These are phyloP conservation scores for Kwoniella heveanensis DNA, from an alignment of 768 basidiomycete species.

Conservation along the genomic window DNA sequence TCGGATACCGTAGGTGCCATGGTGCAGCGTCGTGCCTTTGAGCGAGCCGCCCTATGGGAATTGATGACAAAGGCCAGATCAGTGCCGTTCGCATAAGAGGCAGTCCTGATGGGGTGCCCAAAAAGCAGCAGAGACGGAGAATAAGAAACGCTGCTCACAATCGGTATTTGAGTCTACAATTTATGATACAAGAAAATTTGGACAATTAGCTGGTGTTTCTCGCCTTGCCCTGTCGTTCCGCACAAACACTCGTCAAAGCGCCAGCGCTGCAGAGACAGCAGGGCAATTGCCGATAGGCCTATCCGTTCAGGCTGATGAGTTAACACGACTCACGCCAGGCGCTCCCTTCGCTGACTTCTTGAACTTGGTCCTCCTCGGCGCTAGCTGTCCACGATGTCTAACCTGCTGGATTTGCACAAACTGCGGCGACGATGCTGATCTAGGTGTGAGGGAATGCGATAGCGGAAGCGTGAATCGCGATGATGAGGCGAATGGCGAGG, in stretches of 20 bases:
- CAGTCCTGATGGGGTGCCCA: background rate
- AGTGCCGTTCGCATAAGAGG: background rate
- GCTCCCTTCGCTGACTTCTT: constrained; percentile 88
- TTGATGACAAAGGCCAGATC: background rate
- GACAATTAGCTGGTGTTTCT: background rate
- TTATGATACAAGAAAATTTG: too few species aligned
- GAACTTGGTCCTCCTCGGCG: constrained; percentile 79
- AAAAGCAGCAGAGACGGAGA: background rate
- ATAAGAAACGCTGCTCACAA: constrained; percentile 15
- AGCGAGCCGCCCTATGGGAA: constrained; percentile 71
- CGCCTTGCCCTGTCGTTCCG: too few species aligned
- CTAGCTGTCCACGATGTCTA: constrained; percentile 59
- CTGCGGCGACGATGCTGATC: background rate
- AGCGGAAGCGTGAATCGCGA: constrained; percentile 31
- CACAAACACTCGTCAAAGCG: too few species aligned
- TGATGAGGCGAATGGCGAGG: constrained; percentile 34
- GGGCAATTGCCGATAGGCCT: too few species aligned
- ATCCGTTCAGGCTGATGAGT: too few species aligned
- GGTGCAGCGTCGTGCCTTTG: constrained; percentile 88
- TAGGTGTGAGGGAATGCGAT: constrained; percentile 2
- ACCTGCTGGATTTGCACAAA: constrained; percentile 31
- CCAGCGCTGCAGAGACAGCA: too few species aligned
- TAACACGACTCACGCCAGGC: constrained; percentile 25
- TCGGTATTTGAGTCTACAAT: constrained; percentile 33
- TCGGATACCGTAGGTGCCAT: constrained; percentile 88